Conservation (phyloP, 768 basidiomycete species). For the Trametes gibbosa region DNA sequence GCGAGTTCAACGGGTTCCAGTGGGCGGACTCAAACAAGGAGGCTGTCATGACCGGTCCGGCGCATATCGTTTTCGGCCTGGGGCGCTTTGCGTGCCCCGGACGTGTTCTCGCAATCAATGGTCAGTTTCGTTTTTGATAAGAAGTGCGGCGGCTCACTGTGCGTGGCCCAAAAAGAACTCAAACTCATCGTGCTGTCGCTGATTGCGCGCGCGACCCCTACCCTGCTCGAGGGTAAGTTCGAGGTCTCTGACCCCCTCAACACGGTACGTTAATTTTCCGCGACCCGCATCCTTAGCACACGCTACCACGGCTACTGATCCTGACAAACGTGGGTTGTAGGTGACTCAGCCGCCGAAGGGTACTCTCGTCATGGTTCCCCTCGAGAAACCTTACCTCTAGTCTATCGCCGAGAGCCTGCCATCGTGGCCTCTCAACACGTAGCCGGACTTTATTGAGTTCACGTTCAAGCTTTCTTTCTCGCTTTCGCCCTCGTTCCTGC, state of each 20-base stretch:
- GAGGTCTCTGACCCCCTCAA: conserved; percentile 35
- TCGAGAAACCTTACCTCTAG: conserved; percentile 19
- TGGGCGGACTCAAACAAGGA: conserved; percentile 31
- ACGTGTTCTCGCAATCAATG: conserved; percentile 31
- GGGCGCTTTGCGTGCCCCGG: conserved; percentile 37
- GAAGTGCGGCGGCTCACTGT: background rate
- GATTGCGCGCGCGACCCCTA: conserved; percentile 29
- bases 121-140: conserved; percentile 16
- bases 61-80: conserved; percentile 34
- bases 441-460: too few relatives aligned
- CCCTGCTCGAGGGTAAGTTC: conserved; percentile 31
- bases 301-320: background rate
- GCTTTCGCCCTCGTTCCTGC: too few relatives aligned
- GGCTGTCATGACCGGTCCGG: conserved; percentile 30
- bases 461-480: background rate
- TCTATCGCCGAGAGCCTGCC: conserved; percentile 10
- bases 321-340: background rate
- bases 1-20: conserved; percentile 29
- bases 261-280: conserved; percentile 9
- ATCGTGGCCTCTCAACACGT: conserved; percentile 3
- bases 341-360: conserved; percentile 24
- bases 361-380: conserved; percentile 18
- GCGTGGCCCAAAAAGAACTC: conserved; percentile 25
- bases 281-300: too few relatives aligned
- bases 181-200: conserved; percentile 35